Evolutionary conservation across 345 rosid genomes (phyloP).

Genomic region (Ceriops decandra): DNA sequence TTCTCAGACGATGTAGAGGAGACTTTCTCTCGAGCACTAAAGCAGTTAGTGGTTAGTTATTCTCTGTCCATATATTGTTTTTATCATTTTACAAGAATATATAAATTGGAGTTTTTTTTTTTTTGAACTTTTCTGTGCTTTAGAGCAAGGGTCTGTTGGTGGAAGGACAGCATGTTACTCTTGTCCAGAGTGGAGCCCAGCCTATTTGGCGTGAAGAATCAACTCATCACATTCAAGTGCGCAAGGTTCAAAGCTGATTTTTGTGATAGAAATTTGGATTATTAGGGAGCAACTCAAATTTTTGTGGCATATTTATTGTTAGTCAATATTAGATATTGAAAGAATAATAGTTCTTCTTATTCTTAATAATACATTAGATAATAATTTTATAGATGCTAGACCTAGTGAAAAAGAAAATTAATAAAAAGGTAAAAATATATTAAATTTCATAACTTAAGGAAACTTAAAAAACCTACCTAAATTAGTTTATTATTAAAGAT

Average conservation of each 20-base stretch:
- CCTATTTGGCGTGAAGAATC: conserved; percentile 95
- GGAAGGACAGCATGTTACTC: conserved; percentile 70
- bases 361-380: too few species aligned
- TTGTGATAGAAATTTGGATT: conserved; percentile 2
- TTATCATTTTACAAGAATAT: conserved; percentile 2
- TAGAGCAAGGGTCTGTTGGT: conserved; percentile 62
- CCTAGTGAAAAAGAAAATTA: too few species aligned
- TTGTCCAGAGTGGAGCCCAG: conserved; percentile 93
- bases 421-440: too few species aligned
- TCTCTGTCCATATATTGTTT: neutral
- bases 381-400: too few species aligned
- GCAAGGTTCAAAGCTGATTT: conserved; percentile 60
- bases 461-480: too few species aligned
- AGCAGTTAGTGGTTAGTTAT: conserved; percentile 55
- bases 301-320: neutral
- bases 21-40: conserved; percentile 72
- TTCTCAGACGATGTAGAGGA: conserved; percentile 88
- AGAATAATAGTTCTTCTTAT: too few species aligned
- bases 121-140: conserved; percentile 14
- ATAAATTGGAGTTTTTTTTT: neutral
- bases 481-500: too few species aligned
- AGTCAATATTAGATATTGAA: neutral
- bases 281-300: conserved; percentile 13
- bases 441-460: too few species aligned
- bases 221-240: conserved; percentile 93